These are phyloP conservation scores for Ophiosphaerella herpotricha DNA, from an alignment of 2,329 filamentous ascomycete genomes.

Conservation along the genomic window DNA sequence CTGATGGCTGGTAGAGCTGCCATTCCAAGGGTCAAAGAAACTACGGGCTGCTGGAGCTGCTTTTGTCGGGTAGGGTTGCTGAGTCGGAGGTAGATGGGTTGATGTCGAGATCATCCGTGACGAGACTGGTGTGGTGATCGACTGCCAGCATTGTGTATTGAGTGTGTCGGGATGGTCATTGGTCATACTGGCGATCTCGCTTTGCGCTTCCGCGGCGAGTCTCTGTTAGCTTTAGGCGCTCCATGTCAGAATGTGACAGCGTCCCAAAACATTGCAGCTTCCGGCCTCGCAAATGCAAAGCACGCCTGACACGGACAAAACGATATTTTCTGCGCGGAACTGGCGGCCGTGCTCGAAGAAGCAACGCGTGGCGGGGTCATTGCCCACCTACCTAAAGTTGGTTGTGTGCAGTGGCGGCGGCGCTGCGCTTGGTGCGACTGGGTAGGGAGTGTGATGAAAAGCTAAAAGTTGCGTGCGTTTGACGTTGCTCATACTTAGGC, in stretches of 20 bases:
- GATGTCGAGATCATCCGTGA: slow-evolving; percentile 10
- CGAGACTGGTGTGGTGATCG: slow-evolving; percentile 17
- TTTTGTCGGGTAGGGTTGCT: slow-evolving; percentile 7
- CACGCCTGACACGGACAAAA: background rate
- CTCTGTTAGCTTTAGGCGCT: slow-evolving; percentile 15
- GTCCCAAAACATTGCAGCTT: slow-evolving; percentile 7
- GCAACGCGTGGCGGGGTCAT: slow-evolving; percentile 17
- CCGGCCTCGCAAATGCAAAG: slow-evolving; percentile 6
- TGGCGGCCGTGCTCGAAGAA: background rate
- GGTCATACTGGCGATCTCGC: slow-evolving; percentile 9
- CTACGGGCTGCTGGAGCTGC: slow-evolving; percentile 25
- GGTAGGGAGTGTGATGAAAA: slow-evolving; percentile 16
- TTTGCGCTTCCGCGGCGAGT: slow-evolving; percentile 4
- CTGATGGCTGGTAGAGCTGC: slow-evolving; percentile 77
- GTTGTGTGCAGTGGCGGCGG: slow-evolving; percentile 19
- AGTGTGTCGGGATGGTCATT: slow-evolving; percentile 9
- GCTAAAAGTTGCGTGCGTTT: slow-evolving; percentile 5
- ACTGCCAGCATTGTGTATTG: slow-evolving; percentile 19
- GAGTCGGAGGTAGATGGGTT: slow-evolving; percentile 4
- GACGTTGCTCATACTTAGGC: background rate
- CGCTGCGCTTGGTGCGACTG: slow-evolving; percentile 7
- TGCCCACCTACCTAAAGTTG: slow-evolving; percentile 8
- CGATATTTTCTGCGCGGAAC: background rate
- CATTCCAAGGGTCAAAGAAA: slow-evolving; percentile 72
- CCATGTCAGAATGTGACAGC: slow-evolving; percentile 13